Conservation (phyloP, 345 rosid species). For the Clarkia xantiana region DNA sequence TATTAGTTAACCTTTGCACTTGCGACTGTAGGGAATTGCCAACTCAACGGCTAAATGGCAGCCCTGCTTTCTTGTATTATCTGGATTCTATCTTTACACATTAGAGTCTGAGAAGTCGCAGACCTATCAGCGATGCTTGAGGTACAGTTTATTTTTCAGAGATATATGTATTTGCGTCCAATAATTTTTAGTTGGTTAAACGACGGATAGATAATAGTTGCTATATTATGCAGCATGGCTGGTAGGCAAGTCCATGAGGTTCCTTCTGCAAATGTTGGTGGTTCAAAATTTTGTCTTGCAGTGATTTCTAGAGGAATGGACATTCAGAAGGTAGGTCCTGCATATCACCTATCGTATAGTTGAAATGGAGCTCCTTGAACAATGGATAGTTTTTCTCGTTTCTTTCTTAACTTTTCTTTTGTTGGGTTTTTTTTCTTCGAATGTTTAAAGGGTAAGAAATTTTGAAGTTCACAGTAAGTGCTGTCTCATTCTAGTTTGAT, state of each 20-base stretch:
- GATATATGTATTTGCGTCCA: no score
- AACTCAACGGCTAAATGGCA: conserved; percentile 92
- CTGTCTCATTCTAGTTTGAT: no score
- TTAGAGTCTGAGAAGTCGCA: conserved; percentile 72
- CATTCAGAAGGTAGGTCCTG: conserved; percentile 39
- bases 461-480: no score
- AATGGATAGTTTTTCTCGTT: no score
- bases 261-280: conserved; percentile 64
- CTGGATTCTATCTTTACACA: conserved; percentile 74
- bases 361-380: no score
- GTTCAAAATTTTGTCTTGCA: conserved; percentile 72
- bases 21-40: conserved; percentile 70
- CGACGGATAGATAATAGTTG: neutral
- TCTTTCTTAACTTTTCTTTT: no score
- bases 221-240: conserved; percentile 64
- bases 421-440: no score
- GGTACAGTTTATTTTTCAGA: conserved; percentile 29
- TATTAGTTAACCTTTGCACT: conserved; percentile 4
- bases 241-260: conserved; percentile 84
- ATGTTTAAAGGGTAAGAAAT: no score
- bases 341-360: no score
- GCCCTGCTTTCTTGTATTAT: conserved; percentile 70
- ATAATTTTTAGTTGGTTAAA: no score
- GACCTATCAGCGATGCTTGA: conserved; percentile 69
- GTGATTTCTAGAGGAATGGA: conserved; percentile 68